These are phyloP conservation scores for Starmerella tilneyi DNA, from an alignment of 805 yeast genomes.

Conservation along the genomic window DNA sequence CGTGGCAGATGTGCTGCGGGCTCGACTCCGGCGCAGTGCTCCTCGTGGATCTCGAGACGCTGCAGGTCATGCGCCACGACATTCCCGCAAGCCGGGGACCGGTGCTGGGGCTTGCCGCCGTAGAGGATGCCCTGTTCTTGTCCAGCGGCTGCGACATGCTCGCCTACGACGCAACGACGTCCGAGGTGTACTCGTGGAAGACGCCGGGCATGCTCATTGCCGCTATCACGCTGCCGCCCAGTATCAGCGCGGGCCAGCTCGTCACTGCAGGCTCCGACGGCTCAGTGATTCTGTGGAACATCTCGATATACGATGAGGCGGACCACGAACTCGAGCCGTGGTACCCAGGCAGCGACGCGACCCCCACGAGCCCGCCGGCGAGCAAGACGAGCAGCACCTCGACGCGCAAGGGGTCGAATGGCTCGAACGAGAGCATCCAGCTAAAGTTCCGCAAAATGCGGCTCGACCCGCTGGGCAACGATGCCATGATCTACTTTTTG, in stretches of 20 bases:
- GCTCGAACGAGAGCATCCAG: not conserved
- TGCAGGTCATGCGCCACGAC: conserved; percentile 43
- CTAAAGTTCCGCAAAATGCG: conserved; percentile 5
- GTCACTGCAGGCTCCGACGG: conserved; percentile 39
- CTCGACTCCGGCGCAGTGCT: conserved; percentile 62
- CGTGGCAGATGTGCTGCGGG: conserved; percentile 75
- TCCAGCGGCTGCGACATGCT: conserved; percentile 46
- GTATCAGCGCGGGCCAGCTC: conserved; percentile 15
- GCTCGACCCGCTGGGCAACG: conserved; percentile 39
- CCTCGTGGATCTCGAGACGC: conserved; percentile 78
- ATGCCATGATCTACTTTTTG: conserved; percentile 53
- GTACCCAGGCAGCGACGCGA: not conserved
- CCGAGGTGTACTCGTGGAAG: conserved; percentile 30
- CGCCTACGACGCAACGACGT: conserved; percentile 44
- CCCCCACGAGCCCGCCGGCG: not conserved
- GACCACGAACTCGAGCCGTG: conserved; percentile 8
- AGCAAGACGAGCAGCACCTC: not conserved
- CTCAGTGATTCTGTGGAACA: conserved; percentile 63
- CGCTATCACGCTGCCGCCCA: conserved; percentile 13
- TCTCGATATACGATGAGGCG: conserved; percentile 21
- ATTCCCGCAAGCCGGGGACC: conserved; percentile 27
- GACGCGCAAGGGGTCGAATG: no score
- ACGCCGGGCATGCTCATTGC: conserved; percentile 24
- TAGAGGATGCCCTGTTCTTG: conserved; percentile 50
- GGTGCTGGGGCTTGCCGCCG: conserved; percentile 50